A percentile compares a stretch with the other conserved stretches of the same genome.
phyloP scores from a whole-genome alignment of 1,139 yeast genomes.

The Geotrichum siamense region DNA sequence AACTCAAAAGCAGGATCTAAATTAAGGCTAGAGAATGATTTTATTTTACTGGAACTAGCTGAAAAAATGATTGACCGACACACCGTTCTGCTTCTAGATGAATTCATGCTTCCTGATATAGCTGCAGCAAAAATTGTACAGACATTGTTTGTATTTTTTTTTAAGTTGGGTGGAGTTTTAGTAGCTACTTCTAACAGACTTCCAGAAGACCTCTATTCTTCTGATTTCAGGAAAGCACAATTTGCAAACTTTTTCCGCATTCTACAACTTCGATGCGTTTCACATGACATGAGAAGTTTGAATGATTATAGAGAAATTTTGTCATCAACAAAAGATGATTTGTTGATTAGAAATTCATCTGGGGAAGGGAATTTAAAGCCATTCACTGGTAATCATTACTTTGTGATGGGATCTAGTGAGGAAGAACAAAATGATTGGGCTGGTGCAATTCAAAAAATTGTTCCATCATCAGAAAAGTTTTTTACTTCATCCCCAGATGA shows the following conservation, averaged over 20 bases:
- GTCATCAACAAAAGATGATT: slow-evolving; percentile 30
- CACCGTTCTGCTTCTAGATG: slow-evolving; percentile 59
- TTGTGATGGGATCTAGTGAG: not conserved
- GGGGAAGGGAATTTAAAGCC: not conserved
- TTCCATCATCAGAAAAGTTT: slow-evolving; percentile 22
- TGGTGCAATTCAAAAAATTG: slow-evolving; percentile 22
- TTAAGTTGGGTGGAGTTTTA: slow-evolving; percentile 65
- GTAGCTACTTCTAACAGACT: slow-evolving; percentile 66
- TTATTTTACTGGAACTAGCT: slow-evolving; percentile 59
- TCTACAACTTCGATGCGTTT: slow-evolving; percentile 53
- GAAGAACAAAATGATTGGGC: slow-evolving; percentile 37
- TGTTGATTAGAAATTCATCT: not conserved
- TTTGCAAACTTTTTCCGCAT: slow-evolving; percentile 52
- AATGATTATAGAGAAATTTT: slow-evolving; percentile 48
- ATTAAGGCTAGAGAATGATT: slow-evolving; percentile 48
- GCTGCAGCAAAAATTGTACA: slow-evolving; percentile 66
- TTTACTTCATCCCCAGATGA: slow-evolving; percentile 26
- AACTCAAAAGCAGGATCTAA: slow-evolving; percentile 34
- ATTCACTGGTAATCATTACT: not conserved
- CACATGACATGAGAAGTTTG: slow-evolving; percentile 54
- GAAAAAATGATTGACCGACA: slow-evolving; percentile 53
- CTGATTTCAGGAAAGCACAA: slow-evolving; percentile 52
- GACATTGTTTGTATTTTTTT: slow-evolving; percentile 57
- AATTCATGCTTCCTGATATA: slow-evolving; percentile 66
- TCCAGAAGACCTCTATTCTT: slow-evolving; percentile 60